Base-by-base conservation (phyloP, 1,139 yeast species). In the Petasospora rhodanensis region DNA sequence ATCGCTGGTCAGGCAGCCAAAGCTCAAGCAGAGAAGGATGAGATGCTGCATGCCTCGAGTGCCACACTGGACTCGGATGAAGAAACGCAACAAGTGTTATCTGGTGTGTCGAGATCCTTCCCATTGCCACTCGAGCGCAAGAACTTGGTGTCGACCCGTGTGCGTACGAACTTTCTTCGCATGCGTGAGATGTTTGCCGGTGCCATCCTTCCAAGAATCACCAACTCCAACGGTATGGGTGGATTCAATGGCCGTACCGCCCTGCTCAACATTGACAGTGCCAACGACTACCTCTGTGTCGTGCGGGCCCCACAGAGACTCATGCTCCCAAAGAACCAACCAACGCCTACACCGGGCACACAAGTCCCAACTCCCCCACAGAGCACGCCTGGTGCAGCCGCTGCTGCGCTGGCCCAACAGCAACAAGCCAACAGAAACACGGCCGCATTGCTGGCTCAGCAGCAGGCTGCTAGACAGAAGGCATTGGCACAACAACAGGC, bases 71-170 rank as follows among this genome's bases (percentile, higher is more conserved):
- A 65, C 49, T 95, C 95, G 6, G 96, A 91, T 51, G 96, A 87
- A 55, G 99, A 93, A 52, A 86, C 96, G 2, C 89, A 84, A 37
- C 84, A 83, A 50, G 97, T 93, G 3, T 66, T 93, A 55, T 91
- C 85, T 42, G 97, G 97, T n/a, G 85, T 91, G 20, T 73, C 83
- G 10, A 70, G 84, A 47, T 80, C 87, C 27, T 71, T 74, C 40
- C 89, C 95, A 4, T 67, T 81, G 40, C 97, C 97, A 2, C 60
- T 89, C 40, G 97, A 89, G 52, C 63, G 87, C 26, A 77, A 76
- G 37, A 80, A 80, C 10, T 55, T 86, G 10, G 63, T 83, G 49
- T 89, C 96, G 2, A 70, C 80, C 1, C 69, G 85, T 35, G 62
- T 75, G 41, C 75, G 95, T 45, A 79, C 79, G 28, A 70, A 76